Evolutionary conservation across 1,284 basidiomycete genomes (phyloP).

Genomic region (Psilocybe mexicana): DNA sequence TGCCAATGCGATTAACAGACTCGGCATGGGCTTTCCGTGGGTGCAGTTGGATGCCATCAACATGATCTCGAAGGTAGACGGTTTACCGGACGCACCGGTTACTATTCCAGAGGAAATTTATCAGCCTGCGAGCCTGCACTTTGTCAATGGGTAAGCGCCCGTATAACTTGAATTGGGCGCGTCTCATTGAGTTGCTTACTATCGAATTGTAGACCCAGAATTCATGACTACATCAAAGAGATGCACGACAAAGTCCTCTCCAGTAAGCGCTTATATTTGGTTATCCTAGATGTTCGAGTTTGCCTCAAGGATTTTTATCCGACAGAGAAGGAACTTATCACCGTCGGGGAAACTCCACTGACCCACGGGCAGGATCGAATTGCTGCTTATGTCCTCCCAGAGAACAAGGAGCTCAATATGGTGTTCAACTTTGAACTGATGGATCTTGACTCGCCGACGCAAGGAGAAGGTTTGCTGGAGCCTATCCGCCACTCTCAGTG

Average conservation of each 20-base stretch:
- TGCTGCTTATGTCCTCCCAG: constrained; percentile 60
- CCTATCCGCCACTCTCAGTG: constrained; percentile 48
- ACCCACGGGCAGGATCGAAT: constrained; percentile 52
- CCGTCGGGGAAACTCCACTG: constrained; percentile 69
- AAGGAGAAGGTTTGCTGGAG: constrained; percentile 27
- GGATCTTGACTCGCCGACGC: constrained; percentile 50
- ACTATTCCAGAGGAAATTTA: constrained; percentile 49
- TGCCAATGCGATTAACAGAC: background rate
- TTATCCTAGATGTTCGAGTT: background rate
- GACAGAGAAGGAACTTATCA: constrained; percentile 56
- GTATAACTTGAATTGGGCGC: background rate
- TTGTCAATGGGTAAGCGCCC: constrained; percentile 56
- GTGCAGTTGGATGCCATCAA: constrained; percentile 70
- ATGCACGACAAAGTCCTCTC: constrained; percentile 63
- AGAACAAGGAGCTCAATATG: constrained; percentile 67
- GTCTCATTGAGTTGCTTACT: background rate
- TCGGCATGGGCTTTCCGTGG: background rate
- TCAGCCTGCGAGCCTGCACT: constrained; percentile 58
- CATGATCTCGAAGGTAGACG: constrained; percentile 62
- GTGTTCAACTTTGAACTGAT: constrained; percentile 67
- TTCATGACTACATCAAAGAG: constrained; percentile 71
- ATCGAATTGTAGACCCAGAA: constrained; percentile 44
- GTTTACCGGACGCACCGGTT: constrained; percentile 67
- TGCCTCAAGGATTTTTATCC: background rate
- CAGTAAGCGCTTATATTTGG: constrained; percentile 37